Percentiles rank a stretch among this genome's conserved stretches.
These are phyloP conservation scores for Thraustochytrium striatum DNA, from an alignment of 352 stramenopile genomes.

Conservation along the genomic window DNA sequence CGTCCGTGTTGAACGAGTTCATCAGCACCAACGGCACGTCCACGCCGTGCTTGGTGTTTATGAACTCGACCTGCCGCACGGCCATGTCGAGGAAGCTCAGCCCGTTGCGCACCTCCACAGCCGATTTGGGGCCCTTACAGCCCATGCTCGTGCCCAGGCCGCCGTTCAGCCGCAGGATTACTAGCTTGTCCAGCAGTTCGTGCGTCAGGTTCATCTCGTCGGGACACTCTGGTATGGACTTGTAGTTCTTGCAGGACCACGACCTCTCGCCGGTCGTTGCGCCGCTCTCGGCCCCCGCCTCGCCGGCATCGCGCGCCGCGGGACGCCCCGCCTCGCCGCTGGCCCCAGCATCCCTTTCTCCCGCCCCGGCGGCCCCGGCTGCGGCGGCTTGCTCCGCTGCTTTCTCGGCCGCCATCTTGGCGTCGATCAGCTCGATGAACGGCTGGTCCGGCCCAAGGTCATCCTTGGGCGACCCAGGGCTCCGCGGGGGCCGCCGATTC, in stretches of 20 bases:
- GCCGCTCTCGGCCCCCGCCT: background rate
- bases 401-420: background rate
- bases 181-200: slow-evolving; percentile 89
- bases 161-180: slow-evolving; percentile 98
- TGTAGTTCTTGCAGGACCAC: slow-evolving; percentile 57
- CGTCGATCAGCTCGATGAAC: slow-evolving; percentile 24
- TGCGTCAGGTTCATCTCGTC: slow-evolving; percentile 85
- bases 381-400: background rate
- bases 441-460: slow-evolving; percentile 1
- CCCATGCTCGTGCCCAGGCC: slow-evolving; percentile 97
- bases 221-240: slow-evolving; percentile 74
- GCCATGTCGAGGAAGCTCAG: slow-evolving; percentile 96
- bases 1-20: slow-evolving; percentile 99
- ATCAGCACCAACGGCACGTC: slow-evolving; percentile 99
- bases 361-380: background rate
- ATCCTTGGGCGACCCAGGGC: background rate
- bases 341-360: too few relatives aligned
- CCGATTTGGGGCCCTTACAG: slow-evolving; percentile 83
- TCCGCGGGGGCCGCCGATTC: background rate
- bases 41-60: slow-evolving; percentile 82
- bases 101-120: slow-evolving; percentile 85
- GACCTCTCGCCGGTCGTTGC: background rate
- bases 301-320: too few relatives aligned
- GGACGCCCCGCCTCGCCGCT: too few relatives aligned
- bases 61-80: slow-evolving; percentile 91